phyloP scores from a whole-genome alignment of 2,329 filamentous ascomycete genomes.

The Talaromyces piceae region DNA sequence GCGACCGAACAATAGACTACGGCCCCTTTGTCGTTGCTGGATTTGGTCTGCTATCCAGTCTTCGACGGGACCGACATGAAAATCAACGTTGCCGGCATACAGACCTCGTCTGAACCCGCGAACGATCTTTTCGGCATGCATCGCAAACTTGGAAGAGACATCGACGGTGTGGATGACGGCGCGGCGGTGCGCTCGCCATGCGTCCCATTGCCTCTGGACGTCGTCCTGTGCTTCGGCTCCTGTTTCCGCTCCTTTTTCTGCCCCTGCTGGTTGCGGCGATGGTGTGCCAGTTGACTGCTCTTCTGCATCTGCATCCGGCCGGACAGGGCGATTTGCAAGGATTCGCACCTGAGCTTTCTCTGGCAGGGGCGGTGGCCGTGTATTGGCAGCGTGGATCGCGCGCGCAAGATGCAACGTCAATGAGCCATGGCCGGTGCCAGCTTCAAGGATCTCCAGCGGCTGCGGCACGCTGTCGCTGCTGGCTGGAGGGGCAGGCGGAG shows the following conservation, averaged over 20 bases:
- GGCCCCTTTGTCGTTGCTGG: slow-evolving; percentile 12
- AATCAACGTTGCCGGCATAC: slow-evolving; percentile 64
- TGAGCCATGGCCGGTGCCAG: slow-evolving; percentile 76
- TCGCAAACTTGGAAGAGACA: slow-evolving; percentile 53
- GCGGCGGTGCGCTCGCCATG: slow-evolving; percentile 46
- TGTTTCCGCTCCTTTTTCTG: slow-evolving; percentile 13
- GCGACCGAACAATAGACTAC: not conserved
- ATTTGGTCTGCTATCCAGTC: slow-evolving; percentile 54
- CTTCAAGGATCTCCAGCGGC: slow-evolving; percentile 69
- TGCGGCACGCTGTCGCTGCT: slow-evolving; percentile 21
- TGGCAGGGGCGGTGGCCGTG: slow-evolving; percentile 42
- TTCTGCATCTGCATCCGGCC: slow-evolving; percentile 16
- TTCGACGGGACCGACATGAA: slow-evolving; percentile 61
- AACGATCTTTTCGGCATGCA: slow-evolving; percentile 58
- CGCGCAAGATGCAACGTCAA: slow-evolving; percentile 68
- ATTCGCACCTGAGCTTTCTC: slow-evolving; percentile 24
- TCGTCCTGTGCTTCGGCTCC: slow-evolving; percentile 12
- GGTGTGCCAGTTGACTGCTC: no score
- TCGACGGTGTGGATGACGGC: slow-evolving; percentile 73
- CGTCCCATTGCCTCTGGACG: slow-evolving; percentile 33
- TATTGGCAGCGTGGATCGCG: slow-evolving; percentile 67
- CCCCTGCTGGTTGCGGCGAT: not conserved
- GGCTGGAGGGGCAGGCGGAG: slow-evolving; percentile 25
- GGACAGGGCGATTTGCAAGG: slow-evolving; percentile 18
- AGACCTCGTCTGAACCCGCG: slow-evolving; percentile 61